Percentiles rank a stretch among this genome's conserved stretches.
Conservation (phyloP, 345 rosid genomes). For the Lepidium sativum region DNA sequence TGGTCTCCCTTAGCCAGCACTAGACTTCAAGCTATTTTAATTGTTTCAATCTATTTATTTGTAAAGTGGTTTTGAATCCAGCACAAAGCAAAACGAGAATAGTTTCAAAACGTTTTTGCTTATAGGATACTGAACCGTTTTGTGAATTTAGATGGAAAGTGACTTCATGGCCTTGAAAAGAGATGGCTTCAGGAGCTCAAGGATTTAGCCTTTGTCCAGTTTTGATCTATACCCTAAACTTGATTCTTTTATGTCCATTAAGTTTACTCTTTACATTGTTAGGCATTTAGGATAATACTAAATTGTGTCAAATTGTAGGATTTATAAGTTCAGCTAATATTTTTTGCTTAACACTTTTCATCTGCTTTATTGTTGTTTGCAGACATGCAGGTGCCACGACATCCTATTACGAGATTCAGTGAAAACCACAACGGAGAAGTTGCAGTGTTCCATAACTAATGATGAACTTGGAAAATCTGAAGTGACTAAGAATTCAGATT, state of each 20-base stretch:
- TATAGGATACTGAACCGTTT: background rate
- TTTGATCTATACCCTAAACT: conserved; percentile 11
- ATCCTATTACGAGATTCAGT: conserved; percentile 27
- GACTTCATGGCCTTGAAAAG: conserved; percentile 59
- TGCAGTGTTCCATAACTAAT: conserved; percentile 48
- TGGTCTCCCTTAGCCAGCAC: background rate
- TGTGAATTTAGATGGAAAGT: conserved; percentile 41
- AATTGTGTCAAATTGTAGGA: background rate
- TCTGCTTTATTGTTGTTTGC: conserved; percentile 16
- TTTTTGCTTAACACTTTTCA: background rate
- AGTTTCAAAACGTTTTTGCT: background rate
- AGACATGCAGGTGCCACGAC: conserved; percentile 86
- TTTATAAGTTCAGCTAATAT: background rate
- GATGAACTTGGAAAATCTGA: conserved; percentile 36
- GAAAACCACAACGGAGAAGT: conserved; percentile 25
- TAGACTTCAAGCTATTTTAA: background rate
- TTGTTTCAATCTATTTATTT: background rate
- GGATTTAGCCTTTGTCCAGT: conserved; percentile 58
- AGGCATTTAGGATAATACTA: background rate
- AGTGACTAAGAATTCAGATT: conserved; percentile 51
- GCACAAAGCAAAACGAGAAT: background rate
- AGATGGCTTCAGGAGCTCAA: conserved; percentile 68
- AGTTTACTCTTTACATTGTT: background rate
- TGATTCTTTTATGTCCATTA: background rate
- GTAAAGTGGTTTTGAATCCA: background rate